A percentile compares a stretch with the other conserved stretches of the same genome.
Evolutionary conservation across 176 grass and related monocot species (phyloP).

Genomic region (Carex kokanica): DNA sequence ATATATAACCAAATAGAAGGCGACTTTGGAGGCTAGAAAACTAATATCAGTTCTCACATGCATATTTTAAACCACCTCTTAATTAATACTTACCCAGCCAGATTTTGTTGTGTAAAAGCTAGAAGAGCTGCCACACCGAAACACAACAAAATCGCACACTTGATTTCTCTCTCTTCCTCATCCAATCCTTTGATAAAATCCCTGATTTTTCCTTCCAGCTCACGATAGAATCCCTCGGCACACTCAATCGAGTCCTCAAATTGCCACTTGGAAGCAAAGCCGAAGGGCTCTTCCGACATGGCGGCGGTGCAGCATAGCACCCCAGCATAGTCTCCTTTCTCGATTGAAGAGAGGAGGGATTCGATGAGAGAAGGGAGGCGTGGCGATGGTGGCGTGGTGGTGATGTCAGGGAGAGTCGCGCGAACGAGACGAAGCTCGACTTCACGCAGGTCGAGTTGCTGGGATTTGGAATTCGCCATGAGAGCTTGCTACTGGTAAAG

Average conservation of each 20-base stretch:
- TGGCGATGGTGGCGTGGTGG: background rate
- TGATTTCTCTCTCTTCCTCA: conserved; percentile 32
- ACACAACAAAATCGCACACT: conserved; percentile 56
- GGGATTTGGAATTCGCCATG: background rate
- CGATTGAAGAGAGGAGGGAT: conserved; percentile 44
- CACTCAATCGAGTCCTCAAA: conserved; percentile 34
- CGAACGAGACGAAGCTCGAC: conserved; percentile 86
- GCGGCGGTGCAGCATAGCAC: conserved; percentile 40
- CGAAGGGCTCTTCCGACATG: conserved; percentile 1
- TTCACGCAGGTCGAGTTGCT: conserved; percentile 41
- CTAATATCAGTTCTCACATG: background rate
- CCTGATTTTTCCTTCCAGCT: conserved; percentile 28
- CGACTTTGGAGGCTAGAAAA: background rate
- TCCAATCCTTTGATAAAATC: conserved; percentile 38
- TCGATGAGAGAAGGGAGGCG: conserved; percentile 22
- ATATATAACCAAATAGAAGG: background rate
- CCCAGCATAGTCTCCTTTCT: conserved; percentile 53
- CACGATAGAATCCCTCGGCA: conserved; percentile 48
- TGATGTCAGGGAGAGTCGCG: conserved; percentile 42
- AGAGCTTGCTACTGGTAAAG: background rate
- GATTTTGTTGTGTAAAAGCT: conserved; percentile 76
- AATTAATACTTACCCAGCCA: conserved; percentile 63
- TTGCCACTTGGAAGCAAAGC: conserved; percentile 26
- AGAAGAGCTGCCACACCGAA: conserved; percentile 68
- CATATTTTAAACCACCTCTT: background rate